Evolutionary conservation across 352 stramenopile genomes (phyloP).

Genomic region (Phytophthora citricola): DNA sequence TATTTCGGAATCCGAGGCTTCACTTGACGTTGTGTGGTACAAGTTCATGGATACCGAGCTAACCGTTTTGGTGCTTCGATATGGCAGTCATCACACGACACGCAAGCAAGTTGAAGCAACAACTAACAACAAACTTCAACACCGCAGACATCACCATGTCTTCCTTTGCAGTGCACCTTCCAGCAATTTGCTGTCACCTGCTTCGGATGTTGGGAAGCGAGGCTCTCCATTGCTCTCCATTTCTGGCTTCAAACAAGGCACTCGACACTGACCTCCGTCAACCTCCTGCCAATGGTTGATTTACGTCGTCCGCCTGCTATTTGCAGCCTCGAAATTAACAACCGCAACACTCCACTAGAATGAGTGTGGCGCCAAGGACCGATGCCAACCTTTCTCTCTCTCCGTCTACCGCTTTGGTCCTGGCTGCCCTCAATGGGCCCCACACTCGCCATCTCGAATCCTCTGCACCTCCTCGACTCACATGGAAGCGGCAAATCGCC

Average conservation of each 20-base stretch:
- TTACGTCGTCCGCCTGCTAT: background rate
- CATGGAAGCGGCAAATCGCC: background rate
- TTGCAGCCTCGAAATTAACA: background rate
- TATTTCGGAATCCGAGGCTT: too few relatives aligned
- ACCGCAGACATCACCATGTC: too few relatives aligned
- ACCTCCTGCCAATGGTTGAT: too few relatives aligned
- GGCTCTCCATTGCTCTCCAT: too few relatives aligned
- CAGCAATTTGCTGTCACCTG: too few relatives aligned
- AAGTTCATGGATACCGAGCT: background rate
- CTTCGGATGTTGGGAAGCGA: too few relatives aligned
- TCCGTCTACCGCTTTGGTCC: background rate
- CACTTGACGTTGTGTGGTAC: background rate
- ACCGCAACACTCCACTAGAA: background rate
- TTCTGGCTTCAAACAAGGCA: too few relatives aligned
- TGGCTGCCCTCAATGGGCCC: conserved; percentile 1
- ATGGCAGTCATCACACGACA: conserved; percentile 5
- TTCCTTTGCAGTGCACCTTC: too few relatives aligned
- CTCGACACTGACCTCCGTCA: too few relatives aligned
- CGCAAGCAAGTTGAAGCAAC: conserved; percentile 3
- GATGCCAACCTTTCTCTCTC: background rate
- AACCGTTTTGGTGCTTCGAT: conserved; percentile 1
- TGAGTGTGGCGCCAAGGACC: conserved; percentile 8
- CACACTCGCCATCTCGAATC: background rate
- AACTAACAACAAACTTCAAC: conserved; percentile 5
- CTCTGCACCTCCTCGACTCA: background rate